Evolutionary conservation across 2,329 filamentous ascomycete species (phyloP).

Genomic region (Pseudocercospora fijiensis): DNA sequence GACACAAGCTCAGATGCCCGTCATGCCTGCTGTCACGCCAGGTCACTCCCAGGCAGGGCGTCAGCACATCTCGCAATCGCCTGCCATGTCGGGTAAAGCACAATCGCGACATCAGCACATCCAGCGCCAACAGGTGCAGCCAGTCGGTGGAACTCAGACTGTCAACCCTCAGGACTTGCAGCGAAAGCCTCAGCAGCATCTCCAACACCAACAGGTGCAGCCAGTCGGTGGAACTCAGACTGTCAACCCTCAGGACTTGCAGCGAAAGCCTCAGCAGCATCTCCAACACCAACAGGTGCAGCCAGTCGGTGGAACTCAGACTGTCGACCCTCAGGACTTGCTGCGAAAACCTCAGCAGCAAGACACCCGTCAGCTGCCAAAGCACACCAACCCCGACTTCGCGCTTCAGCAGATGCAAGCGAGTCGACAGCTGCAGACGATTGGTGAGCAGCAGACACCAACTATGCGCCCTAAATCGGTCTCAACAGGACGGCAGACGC

Average conservation of each 20-base stretch:
- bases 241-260: neutral
- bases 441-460: neutral
- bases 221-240: neutral
- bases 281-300: neutral
- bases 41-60: neutral
- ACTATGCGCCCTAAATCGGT: too few relatives aligned
- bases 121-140: neutral
- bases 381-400: neutral
- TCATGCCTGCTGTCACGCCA: neutral
- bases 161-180: neutral
- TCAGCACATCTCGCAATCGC: neutral
- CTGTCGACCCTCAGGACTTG: neutral
- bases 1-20: neutral
- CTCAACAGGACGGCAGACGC: too few relatives aligned
- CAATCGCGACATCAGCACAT: neutral
- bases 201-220: neutral
- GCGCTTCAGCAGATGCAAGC: neutral
- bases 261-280: too few relatives aligned
- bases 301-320: neutral
- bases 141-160: neutral
- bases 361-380: neutral
- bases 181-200: too few relatives aligned
- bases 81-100: neutral
- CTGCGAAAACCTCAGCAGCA: neutral
- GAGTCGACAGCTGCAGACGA: neutral